Evolutionary conservation across 2,329 filamentous ascomycete species (phyloP), one percentile per base, ranked within the genome.

Genomic region (Corinectria fuckeliana): DNA sequence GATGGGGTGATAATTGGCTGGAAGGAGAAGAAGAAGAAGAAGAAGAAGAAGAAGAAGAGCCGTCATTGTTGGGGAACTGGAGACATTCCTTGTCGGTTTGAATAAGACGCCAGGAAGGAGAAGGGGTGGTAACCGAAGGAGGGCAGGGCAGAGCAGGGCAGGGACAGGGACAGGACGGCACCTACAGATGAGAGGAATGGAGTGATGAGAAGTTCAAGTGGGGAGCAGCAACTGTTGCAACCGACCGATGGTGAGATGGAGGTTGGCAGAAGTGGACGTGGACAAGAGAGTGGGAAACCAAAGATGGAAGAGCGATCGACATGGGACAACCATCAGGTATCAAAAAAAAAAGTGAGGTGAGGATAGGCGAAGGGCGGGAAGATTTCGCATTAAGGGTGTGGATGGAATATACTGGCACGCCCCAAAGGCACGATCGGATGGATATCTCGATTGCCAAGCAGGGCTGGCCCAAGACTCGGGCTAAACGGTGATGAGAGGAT

Each of bases 391-490:
- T 59, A 56, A 60, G 48, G 53, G 62, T 50, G 62, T 53, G 50
- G 51, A 58, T 54, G 51, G 41, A 49, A 59, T 52, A 52, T 60
- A 66, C 57, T 56, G 60, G 48, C 58, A 66, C 62, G n/a, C 56
- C 65, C 58, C 48, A 57, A 47, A 58, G 56, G 18, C 36, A 58
- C 38, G 57, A 66, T 67, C 62, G 65, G 57, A 68, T 70, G 65
- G 57, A 68, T 70, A 70, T 70, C 67, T 68, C 68, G 65, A 70
- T 68, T 56, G 50, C 53, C 60, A 59, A 57, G 58, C 49, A 58
- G 50, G 51, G 36, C 44, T 63, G 55, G 50, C 44, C 44, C 48
- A 55, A 54, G 47, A 49, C 26, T 66, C 39, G 62, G 60, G 61
- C 64, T 63, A 67, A n/a, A 69, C 65, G 50, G 50, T 53, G 42